Evolutionary conservation across 2,329 filamentous ascomycete species (phyloP).

Genomic region (Exophiala sp.): DNA sequence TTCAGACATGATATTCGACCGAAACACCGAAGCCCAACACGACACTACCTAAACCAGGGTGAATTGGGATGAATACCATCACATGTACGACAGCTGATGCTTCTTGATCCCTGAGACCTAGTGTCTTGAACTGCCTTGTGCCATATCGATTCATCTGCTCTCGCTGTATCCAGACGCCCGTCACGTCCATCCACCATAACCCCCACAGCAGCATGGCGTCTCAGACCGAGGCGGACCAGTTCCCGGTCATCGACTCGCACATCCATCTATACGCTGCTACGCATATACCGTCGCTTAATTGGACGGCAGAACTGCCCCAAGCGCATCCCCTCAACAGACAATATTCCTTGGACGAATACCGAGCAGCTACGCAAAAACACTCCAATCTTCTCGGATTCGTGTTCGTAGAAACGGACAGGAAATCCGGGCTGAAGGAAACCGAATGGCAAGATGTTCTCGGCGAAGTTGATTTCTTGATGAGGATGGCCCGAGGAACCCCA

Average conservation of each 20-base stretch:
- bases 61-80: too few relatives aligned
- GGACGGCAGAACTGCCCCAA: constrained; percentile 51
- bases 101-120: too few relatives aligned
- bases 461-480: constrained; percentile 64
- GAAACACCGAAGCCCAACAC: too few relatives aligned
- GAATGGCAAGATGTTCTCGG: constrained; percentile 63
- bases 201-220: constrained; percentile 5
- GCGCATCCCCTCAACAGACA: constrained; percentile 56
- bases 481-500: constrained; percentile 58
- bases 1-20: neutral
- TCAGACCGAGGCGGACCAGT: neutral
- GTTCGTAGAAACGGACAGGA: constrained; percentile 76
- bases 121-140: too few relatives aligned
- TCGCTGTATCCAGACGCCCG: too few relatives aligned
- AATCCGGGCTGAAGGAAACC: constrained; percentile 50
- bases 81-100: too few relatives aligned
- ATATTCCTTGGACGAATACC: constrained; percentile 61
- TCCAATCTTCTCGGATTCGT: constrained; percentile 62
- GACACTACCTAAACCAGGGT: too few relatives aligned
- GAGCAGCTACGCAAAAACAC: constrained; percentile 36
- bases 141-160: too few relatives aligned
- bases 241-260: constrained; percentile 73
- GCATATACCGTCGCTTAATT: constrained; percentile 62
- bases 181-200: too few relatives aligned
- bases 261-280: constrained; percentile 76